Base-by-base conservation (phyloP, 176 grass and related monocot species). In the Carex kokanica region DNA sequence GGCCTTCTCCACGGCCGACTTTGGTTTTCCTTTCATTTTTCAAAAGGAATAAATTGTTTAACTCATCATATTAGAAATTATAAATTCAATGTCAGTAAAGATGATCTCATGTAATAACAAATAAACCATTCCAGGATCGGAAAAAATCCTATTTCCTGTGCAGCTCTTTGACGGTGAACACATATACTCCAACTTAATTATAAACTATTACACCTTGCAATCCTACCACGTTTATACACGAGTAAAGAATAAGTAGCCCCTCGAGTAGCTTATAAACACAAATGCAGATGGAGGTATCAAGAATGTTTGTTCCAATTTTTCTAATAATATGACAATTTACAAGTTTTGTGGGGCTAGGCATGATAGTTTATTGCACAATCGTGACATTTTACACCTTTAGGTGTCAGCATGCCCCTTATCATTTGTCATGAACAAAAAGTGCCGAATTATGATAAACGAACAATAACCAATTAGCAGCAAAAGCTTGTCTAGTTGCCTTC, bases 11-110 rank as follows among this genome's bases (percentile, higher is more conserved):
- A 34, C 66, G 52, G 47, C 2, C 23, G 23, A 5, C 41, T 88
- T 92, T 90, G 81, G 87, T 90, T 97, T 43, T 57, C 31, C 69
- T 86, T 59, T 29, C 8, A 71, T 24, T 47, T 51, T 55, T 25
- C 2, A 74, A 75, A 65, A 24, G 13, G 31, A 73, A 64, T 5
- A 68, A 8, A 24, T 10, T 55, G 66, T 9, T 32, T 32, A 65
- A 15, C 21, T 31, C 24, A 2, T 32, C 24, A 6, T 12, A 65
- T 31, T 24, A 31, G 31, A 65, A 32, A 9, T 32, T 65, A 31
- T 31, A 3, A 52, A 24, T 14, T 0, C 38, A 41, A 59, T 5
- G 25, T 47, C 17, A 15, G 9, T 16, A 55, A 64, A 69, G 15
- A 65, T 16, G 64, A 78, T 53, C 31, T 82, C 52, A 25, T 60